A percentile compares a stretch with the other conserved stretches of the same genome.
Evolutionary conservation across 2,329 filamentous ascomycete species (phyloP).

Genomic region (Paraphoma sp.): DNA sequence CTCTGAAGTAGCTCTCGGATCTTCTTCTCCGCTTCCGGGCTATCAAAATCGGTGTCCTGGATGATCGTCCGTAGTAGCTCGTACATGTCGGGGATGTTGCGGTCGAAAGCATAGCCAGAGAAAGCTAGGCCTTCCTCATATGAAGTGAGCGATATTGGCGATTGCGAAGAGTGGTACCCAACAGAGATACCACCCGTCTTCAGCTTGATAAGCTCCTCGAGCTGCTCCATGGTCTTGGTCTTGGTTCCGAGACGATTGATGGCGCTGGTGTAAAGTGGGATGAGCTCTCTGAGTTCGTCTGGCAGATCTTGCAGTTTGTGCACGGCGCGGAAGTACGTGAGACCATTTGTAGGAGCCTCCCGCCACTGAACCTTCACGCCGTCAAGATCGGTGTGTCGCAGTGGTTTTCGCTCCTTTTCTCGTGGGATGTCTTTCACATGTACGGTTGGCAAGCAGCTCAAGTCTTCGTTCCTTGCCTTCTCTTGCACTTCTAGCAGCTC

Average conservation of each 20-base stretch:
- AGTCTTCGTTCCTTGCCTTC: constrained; percentile 80
- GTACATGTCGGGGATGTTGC: constrained; percentile 90
- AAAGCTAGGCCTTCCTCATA: constrained; percentile 84
- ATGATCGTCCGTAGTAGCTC: constrained; percentile 81
- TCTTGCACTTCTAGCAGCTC: constrained; percentile 83
- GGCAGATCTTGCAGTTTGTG: constrained; percentile 81
- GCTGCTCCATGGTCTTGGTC: constrained; percentile 86
- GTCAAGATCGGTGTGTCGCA: constrained; percentile 63
- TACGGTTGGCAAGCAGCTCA: constrained; percentile 87
- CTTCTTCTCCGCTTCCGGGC: constrained; percentile 78
- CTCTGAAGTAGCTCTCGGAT: constrained; percentile 87
- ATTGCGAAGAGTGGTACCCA: constrained; percentile 82
- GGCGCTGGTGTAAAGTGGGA: constrained; percentile 89
- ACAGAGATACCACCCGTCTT: constrained; percentile 92
- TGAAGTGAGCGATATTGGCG: constrained; percentile 72
- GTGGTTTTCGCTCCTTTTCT: constrained; percentile 75
- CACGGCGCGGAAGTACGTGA: constrained; percentile 94
- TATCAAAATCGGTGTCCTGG: constrained; percentile 87
- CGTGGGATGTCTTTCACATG: constrained; percentile 89
- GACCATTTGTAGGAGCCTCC: constrained; percentile 89
- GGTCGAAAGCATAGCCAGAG: constrained; percentile 85
- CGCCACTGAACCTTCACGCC: constrained; percentile 83
- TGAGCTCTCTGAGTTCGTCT: constrained; percentile 80
- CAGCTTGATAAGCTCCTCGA: constrained; percentile 94
- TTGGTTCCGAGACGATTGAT: constrained; percentile 94